Conservation (phyloP, 164 flowering plant species). For the Warburgia ugandensis region DNA sequence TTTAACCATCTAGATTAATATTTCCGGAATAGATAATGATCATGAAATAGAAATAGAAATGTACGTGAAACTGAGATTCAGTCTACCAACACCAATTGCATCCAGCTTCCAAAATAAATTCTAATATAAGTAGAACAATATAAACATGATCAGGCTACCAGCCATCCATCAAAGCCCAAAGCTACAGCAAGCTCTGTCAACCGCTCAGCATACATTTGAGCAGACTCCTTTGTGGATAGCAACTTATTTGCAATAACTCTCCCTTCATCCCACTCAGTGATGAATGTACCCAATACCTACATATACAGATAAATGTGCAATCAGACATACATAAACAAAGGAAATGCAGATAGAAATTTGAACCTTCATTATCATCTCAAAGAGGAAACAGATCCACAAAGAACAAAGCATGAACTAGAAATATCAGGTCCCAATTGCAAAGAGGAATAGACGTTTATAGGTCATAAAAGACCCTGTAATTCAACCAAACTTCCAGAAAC, state of each 20-base stretch:
- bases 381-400: no score
- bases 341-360: not conserved
- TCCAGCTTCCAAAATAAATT: not conserved
- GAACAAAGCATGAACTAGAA: no score
- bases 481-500: no score
- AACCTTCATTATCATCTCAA: no score
- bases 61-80: no score
- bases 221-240: slow-evolving; percentile 60
- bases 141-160: slow-evolving; percentile 40
- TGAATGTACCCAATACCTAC: slow-evolving; percentile 87
- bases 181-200: slow-evolving; percentile 71
- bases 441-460: no score
- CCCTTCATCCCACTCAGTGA: slow-evolving; percentile 85
- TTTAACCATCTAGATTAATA: no score
- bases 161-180: slow-evolving; percentile 95
- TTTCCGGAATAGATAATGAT: no score
- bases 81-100: not conserved
- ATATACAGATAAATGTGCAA: slow-evolving; percentile 5
- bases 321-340: not conserved
- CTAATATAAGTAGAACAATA: not conserved
- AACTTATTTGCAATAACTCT: slow-evolving; percentile 31
- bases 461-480: no score
- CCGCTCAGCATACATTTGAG: slow-evolving; percentile 72
- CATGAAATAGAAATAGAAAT: no score
- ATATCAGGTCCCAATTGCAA: no score